Evolutionary conservation across 192 early-diverging fungal genomes (phyloP), one percentile per base, ranked within the genome.

Genomic region (Chytriomyces sp.): DNA sequence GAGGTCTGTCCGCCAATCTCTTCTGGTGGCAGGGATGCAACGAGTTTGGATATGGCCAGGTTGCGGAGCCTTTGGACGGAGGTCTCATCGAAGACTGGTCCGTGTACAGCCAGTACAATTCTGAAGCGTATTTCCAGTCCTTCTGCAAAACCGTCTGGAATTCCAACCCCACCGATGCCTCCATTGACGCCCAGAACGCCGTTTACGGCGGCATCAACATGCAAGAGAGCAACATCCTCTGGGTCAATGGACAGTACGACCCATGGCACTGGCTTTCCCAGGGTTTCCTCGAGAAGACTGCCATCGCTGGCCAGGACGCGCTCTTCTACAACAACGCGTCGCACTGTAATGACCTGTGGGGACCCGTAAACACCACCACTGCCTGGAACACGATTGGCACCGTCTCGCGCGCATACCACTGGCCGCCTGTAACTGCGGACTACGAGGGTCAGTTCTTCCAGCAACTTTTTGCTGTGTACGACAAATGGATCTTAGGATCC

Each of bases 181-280:
- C 17, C 10, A 39, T 25, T 22, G 39, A 39, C n/a, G 2, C 17
- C 22, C 19, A 17, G 5, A 64, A 39, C 4, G 40, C 8, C 40
- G 25, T 44, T 7, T 64, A 26, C 28, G 40, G 40, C 3, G 62
- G 62, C 19, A 25, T 64, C 2, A 49, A 49, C 44, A 22, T 49
- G 0, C 14, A 49, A 2, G 44, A 14, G 0, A 12, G 31, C 8
- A 19, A n/a, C 19, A 58, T 70, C 39, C 30, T 70, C n/a, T 70
- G 68, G 68, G 26, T 70, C 7, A 70, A 70, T 38, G 68, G 68
- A n/a, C 34, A 57, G 38, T 70, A 59, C 33, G 68, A 70, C 31
- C 68, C 68, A 3, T 70, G 68, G 68, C 68, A 70, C 37, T 70
- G 68, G 68, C 56, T 70, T 30, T 70, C 68, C 0, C 57, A 70